Percentiles rank a stretch among this genome's conserved stretches.
phyloP scores from a whole-genome alignment of 805 yeast species.

The Lachancea cidri region DNA sequence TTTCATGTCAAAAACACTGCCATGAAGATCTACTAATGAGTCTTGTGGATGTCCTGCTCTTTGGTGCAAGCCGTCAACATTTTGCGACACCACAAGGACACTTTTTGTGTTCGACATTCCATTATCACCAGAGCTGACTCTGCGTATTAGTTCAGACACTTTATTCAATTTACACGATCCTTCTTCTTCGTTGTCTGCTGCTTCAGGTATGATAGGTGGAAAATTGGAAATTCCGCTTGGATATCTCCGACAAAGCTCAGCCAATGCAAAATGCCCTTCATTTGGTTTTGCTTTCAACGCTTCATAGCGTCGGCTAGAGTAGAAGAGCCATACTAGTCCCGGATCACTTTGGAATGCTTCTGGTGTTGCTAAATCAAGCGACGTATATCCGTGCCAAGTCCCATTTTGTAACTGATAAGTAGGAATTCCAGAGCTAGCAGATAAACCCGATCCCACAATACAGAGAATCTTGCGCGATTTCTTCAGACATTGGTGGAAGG shows the following conservation, averaged over 20 bases:
- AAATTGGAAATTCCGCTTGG: constrained; percentile 1
- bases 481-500: constrained; percentile 47
- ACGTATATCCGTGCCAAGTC: constrained; percentile 69
- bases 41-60: constrained; percentile 57
- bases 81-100: constrained; percentile 72
- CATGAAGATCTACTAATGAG: constrained; percentile 68
- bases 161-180: too few relatives aligned
- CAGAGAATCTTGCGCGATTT: constrained; percentile 50
- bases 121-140: constrained; percentile 11
- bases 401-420: constrained; percentile 72
- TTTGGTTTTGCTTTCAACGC: constrained; percentile 72
- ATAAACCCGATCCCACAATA: constrained; percentile 78
- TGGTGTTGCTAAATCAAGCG: constrained; percentile 85
- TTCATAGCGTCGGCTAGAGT: constrained; percentile 58
- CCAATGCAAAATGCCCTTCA: constrained; percentile 64
- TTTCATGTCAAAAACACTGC: constrained; percentile 63
- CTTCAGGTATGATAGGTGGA: too few relatives aligned
- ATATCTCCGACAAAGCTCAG: constrained; percentile 38
- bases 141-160: too few relatives aligned
- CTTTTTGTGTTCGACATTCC: constrained; percentile 30
- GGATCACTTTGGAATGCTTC: constrained; percentile 85
- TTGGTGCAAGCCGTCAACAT: constrained; percentile 69
- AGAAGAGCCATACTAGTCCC: constrained; percentile 86
- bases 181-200: too few relatives aligned
- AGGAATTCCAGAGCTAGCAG: constrained; percentile 71